Evolutionary conservation across 441 rosid species (phyloP).

Genomic region (Capsella rubella): DNA sequence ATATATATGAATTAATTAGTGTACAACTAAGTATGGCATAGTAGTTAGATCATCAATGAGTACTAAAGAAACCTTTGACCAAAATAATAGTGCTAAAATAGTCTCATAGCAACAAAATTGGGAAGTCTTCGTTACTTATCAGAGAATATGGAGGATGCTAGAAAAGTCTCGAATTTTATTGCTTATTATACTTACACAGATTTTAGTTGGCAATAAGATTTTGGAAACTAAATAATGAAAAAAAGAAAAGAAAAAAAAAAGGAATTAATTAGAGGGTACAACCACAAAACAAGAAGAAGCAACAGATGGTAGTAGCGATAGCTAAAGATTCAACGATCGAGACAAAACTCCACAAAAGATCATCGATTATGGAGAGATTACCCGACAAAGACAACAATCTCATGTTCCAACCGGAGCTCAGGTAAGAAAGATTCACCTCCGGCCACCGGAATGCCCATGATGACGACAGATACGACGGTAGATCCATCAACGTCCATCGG

Average conservation of each 20-base stretch:
- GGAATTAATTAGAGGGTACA: slow-evolving; percentile 62
- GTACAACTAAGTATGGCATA: not conserved
- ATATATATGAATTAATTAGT: not conserved
- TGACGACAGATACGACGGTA: slow-evolving; percentile 46
- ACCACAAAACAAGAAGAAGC: slow-evolving; percentile 79
- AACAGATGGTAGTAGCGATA: slow-evolving; percentile 70
- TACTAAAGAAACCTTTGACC: not conserved
- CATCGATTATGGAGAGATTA: slow-evolving; percentile 65
- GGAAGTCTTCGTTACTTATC: not conserved
- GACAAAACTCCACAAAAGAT: slow-evolving; percentile 65
- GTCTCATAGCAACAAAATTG: slow-evolving; percentile 4
- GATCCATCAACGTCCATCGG: slow-evolving; percentile 49
- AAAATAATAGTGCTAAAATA: not conserved
- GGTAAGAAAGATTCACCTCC: slow-evolving; percentile 56
- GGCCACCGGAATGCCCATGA: slow-evolving; percentile 62
- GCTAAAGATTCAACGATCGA: slow-evolving; percentile 70
- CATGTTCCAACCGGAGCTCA: slow-evolving; percentile 53
- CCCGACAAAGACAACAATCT: slow-evolving; percentile 46
- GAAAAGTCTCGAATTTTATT: slow-evolving; percentile 9
- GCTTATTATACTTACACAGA: slow-evolving; percentile 27
- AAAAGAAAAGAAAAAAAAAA: not conserved
- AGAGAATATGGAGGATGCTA: not conserved
- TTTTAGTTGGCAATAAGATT: not conserved
- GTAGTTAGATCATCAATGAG: not conserved
- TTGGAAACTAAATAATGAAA: not conserved